Conservation (phyloP, 2,329 filamentous ascomycete species). For the Fusarium sororula region DNA sequence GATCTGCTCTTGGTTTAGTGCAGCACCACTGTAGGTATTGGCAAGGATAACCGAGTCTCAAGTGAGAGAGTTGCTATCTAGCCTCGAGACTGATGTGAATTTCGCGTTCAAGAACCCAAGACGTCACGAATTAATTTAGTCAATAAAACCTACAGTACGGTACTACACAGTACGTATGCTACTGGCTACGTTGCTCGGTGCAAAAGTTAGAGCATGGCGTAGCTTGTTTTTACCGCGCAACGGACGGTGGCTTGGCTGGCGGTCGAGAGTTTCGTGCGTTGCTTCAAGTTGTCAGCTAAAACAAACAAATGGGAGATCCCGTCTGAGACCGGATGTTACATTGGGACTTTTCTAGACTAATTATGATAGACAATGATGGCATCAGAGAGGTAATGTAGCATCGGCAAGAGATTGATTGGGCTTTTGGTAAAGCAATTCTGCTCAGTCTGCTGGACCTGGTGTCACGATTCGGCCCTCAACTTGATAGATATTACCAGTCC, state of each 20-base stretch:
- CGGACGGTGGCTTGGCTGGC: conserved; percentile 25
- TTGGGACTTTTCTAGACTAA: neutral
- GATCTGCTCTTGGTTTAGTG: neutral
- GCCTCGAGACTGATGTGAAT: neutral
- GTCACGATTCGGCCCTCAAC: conserved; percentile 9
- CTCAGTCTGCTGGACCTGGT: neutral
- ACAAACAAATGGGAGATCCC: conserved; percentile 11
- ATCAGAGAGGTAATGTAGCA: neutral
- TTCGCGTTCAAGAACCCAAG: conserved; percentile 24
- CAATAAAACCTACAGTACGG: neutral
- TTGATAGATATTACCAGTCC: neutral
- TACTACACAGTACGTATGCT: neutral
- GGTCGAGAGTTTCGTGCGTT: conserved; percentile 19
- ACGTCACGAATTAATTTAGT: conserved; percentile 17
- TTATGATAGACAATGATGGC: conserved; percentile 10
- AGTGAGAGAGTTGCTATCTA: neutral
- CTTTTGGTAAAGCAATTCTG: neutral
- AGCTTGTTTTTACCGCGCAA: neutral
- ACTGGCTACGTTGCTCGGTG: neutral
- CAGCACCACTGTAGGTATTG: neutral
- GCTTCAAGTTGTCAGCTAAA: neutral
- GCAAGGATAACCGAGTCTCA: neutral
- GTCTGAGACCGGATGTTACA: neutral
- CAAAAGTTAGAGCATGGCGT: neutral
- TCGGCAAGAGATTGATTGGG: neutral